Percentiles rank a stretch among this genome's conserved stretches.
Evolutionary conservation across 306 rosid species (phyloP).

Genomic region (Vigna nakashimae): DNA sequence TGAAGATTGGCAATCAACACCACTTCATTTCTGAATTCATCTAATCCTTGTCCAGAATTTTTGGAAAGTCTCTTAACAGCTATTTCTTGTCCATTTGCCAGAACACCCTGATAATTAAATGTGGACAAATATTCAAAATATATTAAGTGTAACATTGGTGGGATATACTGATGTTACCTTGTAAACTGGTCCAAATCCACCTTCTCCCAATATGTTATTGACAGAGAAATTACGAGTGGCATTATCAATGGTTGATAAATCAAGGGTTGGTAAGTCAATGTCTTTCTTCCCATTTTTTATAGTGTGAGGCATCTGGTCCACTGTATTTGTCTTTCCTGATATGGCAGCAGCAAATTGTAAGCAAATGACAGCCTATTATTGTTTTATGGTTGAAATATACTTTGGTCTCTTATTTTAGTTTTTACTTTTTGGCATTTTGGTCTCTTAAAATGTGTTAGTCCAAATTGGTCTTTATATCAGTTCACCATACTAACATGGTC

Average conservation of each 20-base stretch:
- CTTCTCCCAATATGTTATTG: slow-evolving; percentile 12
- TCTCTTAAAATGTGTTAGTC: no score
- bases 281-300: slow-evolving; percentile 2
- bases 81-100: no score
- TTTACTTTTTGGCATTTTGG: no score
- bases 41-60: slow-evolving; percentile 48
- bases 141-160: no score
- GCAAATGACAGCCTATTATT: not conserved
- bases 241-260: not conserved
- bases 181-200: slow-evolving; percentile 32
- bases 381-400: not conserved
- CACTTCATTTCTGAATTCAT: slow-evolving; percentile 67
- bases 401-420: no score
- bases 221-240: slow-evolving; percentile 7
- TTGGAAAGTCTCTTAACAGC: no score
- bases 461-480: no score
- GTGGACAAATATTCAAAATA: no score
- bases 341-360: not conserved
- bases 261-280: not conserved
- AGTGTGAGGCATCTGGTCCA: not conserved
- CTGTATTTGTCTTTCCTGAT: not conserved
- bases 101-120: no score
- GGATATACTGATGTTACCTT: not conserved
- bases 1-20: slow-evolving; percentile 53
- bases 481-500: no score